Evolutionary conservation across 345 rosid species (phyloP).

Genomic region (Salix udensis): DNA sequence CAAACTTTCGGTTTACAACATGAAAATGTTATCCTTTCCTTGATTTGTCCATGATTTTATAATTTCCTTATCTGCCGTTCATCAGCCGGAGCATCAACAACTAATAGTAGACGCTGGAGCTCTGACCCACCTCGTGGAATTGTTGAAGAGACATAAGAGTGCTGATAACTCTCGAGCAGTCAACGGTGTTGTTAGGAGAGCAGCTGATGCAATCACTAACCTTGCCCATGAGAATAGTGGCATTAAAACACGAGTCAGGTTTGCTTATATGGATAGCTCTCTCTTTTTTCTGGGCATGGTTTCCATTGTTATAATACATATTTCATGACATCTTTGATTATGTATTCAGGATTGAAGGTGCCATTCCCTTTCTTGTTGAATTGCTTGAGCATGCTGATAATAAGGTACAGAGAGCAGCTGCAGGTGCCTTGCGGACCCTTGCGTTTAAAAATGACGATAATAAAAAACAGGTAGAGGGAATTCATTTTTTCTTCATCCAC

Average conservation of each 20-base stretch:
- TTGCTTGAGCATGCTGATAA: conserved; percentile 47
- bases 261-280: background rate
- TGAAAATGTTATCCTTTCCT: background rate
- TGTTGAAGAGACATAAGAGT: conserved; percentile 45
- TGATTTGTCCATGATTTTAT: background rate
- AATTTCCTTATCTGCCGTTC: background rate
- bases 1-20: background rate
- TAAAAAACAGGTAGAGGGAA: conserved; percentile 47
- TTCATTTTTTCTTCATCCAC: background rate
- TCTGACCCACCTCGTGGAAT: conserved; percentile 42
- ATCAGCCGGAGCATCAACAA: conserved; percentile 67
- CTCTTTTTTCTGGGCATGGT: background rate
- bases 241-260: conserved; percentile 68
- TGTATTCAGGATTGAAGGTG: conserved; percentile 58
- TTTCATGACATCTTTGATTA: conserved; percentile 4
- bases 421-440: conserved; percentile 68
- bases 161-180: conserved; percentile 22
- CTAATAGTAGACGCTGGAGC: conserved; percentile 74
- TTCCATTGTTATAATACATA: background rate
- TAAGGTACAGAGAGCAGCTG: conserved; percentile 79
- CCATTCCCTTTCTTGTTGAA: conserved; percentile 69
- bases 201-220: conserved; percentile 71
- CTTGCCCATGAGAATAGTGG: conserved; percentile 70
- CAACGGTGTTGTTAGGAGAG: conserved; percentile 52
- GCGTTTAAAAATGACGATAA: conserved; percentile 75